These are phyloP conservation scores for Cordyceps cicadae DNA, from an alignment of 2,329 filamentous ascomycete species.

Conservation along the genomic window DNA sequence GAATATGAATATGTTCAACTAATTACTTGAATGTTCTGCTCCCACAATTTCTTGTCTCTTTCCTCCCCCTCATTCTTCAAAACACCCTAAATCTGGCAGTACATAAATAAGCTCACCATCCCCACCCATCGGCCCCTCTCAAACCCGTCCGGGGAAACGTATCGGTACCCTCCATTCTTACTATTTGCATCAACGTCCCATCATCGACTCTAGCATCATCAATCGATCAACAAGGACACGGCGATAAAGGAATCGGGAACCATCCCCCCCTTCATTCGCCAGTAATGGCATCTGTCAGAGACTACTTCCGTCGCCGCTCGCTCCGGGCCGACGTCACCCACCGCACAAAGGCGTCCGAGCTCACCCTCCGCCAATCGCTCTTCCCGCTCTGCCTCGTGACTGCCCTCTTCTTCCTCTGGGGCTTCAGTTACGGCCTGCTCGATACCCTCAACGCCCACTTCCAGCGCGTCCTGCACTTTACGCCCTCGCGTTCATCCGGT, in stretches of 20 bases:
- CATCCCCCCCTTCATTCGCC: neutral
- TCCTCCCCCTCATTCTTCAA: neutral
- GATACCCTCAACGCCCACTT: constrained; percentile 44
- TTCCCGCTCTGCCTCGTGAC: constrained; percentile 53
- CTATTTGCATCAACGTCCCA: no score
- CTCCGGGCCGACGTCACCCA: constrained; percentile 35
- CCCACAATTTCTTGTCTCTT: neutral
- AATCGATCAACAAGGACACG: no score
- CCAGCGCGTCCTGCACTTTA: constrained; percentile 36
- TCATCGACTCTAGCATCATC: no score
- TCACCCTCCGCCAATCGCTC: constrained; percentile 59
- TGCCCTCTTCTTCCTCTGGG: constrained; percentile 39
- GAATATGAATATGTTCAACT: no score
- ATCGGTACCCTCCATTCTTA: neutral
- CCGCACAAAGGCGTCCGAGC: constrained; percentile 38
- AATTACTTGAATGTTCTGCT: no score
- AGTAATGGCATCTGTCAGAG: constrained; percentile 18
- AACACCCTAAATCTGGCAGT: neutral
- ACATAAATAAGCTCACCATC: neutral
- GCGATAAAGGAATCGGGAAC: no score
- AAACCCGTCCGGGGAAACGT: neutral
- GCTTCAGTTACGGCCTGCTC: constrained; percentile 38
- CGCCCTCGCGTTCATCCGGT: constrained; percentile 35
- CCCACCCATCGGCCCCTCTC: neutral
- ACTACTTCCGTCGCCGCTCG: constrained; percentile 37